Evolutionary conservation across 768 basidiomycete species (phyloP).

Genomic region (Neoboletus subvelutipes): DNA sequence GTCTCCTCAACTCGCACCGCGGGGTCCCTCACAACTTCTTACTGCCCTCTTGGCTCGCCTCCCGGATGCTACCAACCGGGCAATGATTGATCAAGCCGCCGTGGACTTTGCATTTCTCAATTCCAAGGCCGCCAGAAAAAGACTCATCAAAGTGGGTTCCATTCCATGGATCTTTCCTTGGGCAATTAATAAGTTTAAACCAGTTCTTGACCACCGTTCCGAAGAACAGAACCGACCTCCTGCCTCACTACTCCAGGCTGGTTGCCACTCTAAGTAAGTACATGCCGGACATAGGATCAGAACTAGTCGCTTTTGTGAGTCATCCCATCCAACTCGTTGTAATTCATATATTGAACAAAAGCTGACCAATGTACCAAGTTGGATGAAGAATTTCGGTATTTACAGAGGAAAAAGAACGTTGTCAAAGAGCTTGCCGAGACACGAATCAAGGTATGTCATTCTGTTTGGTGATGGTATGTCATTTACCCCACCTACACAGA

Average conservation of each 20-base stretch:
- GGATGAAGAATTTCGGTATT: conserved; percentile 94
- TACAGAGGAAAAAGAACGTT: conserved; percentile 92
- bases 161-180: background rate
- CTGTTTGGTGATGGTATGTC: background rate
- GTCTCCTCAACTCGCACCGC: conserved; percentile 73
- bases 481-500: conserved; percentile 46
- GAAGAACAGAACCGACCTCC: conserved; percentile 83
- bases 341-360: background rate
- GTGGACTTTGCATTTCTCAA: conserved; percentile 97
- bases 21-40: conserved; percentile 91
- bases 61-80: conserved; percentile 91
- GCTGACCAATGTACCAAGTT: conserved; percentile 49
- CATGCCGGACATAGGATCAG: conserved; percentile 90
- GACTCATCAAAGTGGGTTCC: conserved; percentile 72
- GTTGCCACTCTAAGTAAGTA: conserved; percentile 87
- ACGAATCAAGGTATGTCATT: conserved; percentile 66
- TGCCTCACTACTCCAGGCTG: conserved; percentile 91
- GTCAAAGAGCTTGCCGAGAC: conserved; percentile 87
- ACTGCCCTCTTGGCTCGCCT: conserved; percentile 87
- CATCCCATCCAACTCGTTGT: background rate
- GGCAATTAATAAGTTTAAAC: conserved; percentile 9
- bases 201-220: conserved; percentile 83
- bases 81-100: conserved; percentile 88
- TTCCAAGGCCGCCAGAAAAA: conserved; percentile 92
- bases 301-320: conserved; percentile 78